phyloP scores from a whole-genome alignment of 139 green algal species.

The Medakamo hakoo region DNA sequence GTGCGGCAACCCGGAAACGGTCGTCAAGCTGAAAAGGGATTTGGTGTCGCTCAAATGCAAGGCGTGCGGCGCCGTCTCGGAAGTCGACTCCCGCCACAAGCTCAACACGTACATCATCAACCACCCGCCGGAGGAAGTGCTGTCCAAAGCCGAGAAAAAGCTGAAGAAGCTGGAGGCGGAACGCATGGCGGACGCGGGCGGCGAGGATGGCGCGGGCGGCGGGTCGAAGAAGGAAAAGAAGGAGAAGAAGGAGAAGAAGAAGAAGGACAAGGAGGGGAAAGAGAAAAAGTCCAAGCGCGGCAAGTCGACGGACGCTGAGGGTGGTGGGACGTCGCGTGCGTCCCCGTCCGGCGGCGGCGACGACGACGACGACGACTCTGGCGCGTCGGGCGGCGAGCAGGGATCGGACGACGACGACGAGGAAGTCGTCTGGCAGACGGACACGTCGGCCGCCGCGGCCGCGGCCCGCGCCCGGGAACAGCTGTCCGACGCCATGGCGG shows the following conservation, averaged over 20 bases:
- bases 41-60: constrained; percentile 93
- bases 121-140: constrained; percentile 86
- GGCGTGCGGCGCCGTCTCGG: constrained; percentile 57
- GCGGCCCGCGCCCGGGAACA: constrained; percentile 65
- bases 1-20: constrained; percentile 95
- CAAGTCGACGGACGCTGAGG: constrained; percentile 20
- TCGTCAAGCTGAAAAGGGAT: constrained; percentile 80
- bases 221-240: constrained; percentile 50
- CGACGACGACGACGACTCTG: constrained; percentile 24
- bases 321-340: constrained; percentile 10
- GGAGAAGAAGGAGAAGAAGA: constrained; percentile 46
- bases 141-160: constrained; percentile 82
- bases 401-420: constrained; percentile 31
- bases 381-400: no score
- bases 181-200: constrained; percentile 19
- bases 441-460: constrained; percentile 70
- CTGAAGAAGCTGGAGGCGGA: constrained; percentile 41
- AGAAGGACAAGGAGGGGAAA: constrained; percentile 36
- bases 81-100: constrained; percentile 88
- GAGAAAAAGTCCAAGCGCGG: constrained; percentile 23
- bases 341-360: constrained; percentile 13
- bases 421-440: constrained; percentile 82
- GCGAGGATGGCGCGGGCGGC: constrained; percentile 6
- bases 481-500: constrained; percentile 64
- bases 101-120: constrained; percentile 98